Conservation (phyloP, 352 stramenopile species). For the Pythium aristosporum region DNA sequence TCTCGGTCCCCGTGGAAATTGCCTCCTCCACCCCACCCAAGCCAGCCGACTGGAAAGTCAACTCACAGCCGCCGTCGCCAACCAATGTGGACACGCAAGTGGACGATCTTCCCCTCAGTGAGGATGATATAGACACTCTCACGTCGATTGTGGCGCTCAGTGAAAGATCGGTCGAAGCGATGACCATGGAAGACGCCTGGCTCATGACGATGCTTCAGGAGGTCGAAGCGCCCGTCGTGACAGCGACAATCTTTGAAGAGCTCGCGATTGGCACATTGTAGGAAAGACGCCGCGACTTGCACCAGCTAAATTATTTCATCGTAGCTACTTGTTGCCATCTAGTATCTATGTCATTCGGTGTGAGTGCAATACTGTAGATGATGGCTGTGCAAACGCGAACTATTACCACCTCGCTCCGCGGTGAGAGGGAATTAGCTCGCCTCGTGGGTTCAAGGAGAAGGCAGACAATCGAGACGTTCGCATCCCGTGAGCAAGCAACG, state of each 20-base stretch:
- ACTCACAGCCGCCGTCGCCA: slow-evolving; percentile 6
- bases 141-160: slow-evolving; percentile 13
- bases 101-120: slow-evolving; percentile 8
- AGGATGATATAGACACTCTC: slow-evolving; percentile 19
- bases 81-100: slow-evolving; percentile 11
- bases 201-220: slow-evolving; percentile 18
- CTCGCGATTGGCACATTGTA: slow-evolving; percentile 11
- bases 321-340: neutral
- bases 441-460: too few species aligned
- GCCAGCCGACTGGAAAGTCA: neutral
- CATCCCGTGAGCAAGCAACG: too few species aligned
- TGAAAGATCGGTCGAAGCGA: neutral
- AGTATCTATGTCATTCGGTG: neutral
- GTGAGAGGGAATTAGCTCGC: too few species aligned
- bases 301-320: slow-evolving; percentile 7
- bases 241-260: neutral
- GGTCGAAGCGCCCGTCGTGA: slow-evolving; percentile 9
- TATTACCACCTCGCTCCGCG: too few species aligned
- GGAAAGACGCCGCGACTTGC: neutral
- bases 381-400: too few species aligned
- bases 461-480: too few species aligned
- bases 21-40: neutral
- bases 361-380: too few species aligned
- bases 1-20: neutral
- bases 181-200: slow-evolving; percentile 14